Evolutionary conservation across 441 rosid genomes (phyloP).

Genomic region (Pelargonium fulgidum): DNA sequence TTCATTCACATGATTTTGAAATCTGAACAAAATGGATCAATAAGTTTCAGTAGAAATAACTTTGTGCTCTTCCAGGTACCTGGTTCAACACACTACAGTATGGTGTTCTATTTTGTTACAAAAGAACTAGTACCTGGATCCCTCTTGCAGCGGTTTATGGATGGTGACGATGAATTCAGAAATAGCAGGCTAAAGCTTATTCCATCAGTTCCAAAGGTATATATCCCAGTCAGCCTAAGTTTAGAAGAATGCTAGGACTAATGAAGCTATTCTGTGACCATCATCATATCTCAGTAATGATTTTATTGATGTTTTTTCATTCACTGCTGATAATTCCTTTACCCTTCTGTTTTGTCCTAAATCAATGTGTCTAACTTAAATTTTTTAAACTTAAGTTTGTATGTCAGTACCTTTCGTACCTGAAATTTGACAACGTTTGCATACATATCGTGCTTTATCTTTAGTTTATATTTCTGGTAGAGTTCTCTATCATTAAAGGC

Average conservation of each 20-base stretch:
- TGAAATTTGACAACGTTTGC: too few species aligned
- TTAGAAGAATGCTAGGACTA: constrained; percentile 12
- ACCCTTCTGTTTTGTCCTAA: neutral
- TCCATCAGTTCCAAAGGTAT: constrained; percentile 92
- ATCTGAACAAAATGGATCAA: constrained; percentile 10
- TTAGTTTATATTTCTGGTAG: too few species aligned
- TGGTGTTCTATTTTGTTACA: constrained; percentile 91
- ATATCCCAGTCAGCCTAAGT: constrained; percentile 18
- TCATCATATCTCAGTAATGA: neutral
- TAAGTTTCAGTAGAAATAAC: constrained; percentile 17
- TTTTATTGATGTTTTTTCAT: neutral
- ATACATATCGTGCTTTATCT: too few species aligned
- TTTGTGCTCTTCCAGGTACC: constrained; percentile 59
- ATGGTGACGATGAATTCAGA: constrained; percentile 97
- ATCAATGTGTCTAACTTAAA: neutral
- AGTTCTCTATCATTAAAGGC: too few species aligned
- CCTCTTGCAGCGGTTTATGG: constrained; percentile 89
- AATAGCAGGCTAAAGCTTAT: constrained; percentile 95
- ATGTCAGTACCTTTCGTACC: too few species aligned
- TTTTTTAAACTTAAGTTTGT: neutral
- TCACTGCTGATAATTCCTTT: neutral
- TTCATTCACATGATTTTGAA: constrained; percentile 18
- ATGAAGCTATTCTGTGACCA: constrained; percentile 3
- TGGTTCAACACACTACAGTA: constrained; percentile 92
- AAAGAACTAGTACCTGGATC: constrained; percentile 72